These are phyloP conservation scores for Geotrichum fermentans DNA, from an alignment of 1,139 yeast genomes.

Conservation along the genomic window DNA sequence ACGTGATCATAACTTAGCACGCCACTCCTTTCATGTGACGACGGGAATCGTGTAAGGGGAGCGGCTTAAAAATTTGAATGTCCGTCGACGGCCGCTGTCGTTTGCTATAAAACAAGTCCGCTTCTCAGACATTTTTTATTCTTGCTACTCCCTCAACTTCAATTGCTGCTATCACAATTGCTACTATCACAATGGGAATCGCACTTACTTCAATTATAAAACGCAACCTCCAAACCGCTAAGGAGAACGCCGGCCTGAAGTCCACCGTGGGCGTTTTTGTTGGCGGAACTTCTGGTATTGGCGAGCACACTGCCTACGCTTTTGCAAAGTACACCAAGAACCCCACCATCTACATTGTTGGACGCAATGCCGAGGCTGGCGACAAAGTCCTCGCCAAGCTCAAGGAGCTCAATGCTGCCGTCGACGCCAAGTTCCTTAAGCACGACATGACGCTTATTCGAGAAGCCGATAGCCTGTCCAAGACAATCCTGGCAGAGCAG, in stretches of 20 bases:
- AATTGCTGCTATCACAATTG: no score
- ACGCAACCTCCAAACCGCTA: constrained; percentile 13
- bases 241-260: constrained; percentile 1
- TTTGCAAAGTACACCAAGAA: constrained; percentile 30
- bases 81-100: no score
- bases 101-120: no score
- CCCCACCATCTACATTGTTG: constrained; percentile 35
- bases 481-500: constrained; percentile 26
- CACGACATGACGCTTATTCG: constrained; percentile 29
- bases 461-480: constrained; percentile 27
- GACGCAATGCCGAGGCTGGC: constrained; percentile 31
- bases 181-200: constrained; percentile 7
- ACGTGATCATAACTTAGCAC: no score
- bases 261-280: constrained; percentile 33
- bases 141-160: no score
- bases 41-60: no score
- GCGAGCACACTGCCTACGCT: constrained; percentile 32
- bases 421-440: constrained; percentile 28
- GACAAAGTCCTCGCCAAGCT: constrained; percentile 27
- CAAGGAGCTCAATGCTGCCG: constrained; percentile 24
- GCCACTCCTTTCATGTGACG: no score
- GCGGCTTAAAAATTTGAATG: no score
- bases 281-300: constrained; percentile 37
- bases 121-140: no score
- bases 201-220: constrained; percentile 10